Percentiles rank a stretch among this genome's conserved stretches.
These are phyloP conservation scores for Narthecium ossifragum DNA, from an alignment of 106 monocot species.

Conservation along the genomic window DNA sequence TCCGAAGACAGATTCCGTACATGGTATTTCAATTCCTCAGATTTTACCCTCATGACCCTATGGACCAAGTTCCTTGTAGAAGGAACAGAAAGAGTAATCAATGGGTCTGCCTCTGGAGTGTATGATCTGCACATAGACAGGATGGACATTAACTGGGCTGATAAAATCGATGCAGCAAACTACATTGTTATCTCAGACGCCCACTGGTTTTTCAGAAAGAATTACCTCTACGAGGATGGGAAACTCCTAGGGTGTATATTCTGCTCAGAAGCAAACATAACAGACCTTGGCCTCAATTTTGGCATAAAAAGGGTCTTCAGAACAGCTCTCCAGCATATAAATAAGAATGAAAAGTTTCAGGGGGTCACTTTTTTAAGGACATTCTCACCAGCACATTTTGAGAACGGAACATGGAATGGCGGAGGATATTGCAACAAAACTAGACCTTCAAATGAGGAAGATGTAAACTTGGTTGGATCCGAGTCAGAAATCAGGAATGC, in stretches of 20 bases:
- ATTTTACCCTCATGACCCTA: constrained; percentile 46
- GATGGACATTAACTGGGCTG: constrained; percentile 32
- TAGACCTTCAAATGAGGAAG: constrained; percentile 14
- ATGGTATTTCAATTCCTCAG: constrained; percentile 42
- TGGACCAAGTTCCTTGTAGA: constrained; percentile 51
- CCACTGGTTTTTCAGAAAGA: constrained; percentile 66
- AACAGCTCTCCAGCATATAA: constrained; percentile 30
- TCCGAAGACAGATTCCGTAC: constrained; percentile 30
- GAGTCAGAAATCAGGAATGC: constrained; percentile 28
- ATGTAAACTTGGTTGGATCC: constrained; percentile 8
- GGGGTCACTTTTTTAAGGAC: constrained; percentile 41
- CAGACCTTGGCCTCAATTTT: constrained; percentile 3
- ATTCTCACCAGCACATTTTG: constrained; percentile 64
- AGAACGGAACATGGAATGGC: constrained; percentile 47
- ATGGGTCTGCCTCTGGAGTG: constrained; percentile 25
- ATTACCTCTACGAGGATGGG: constrained; percentile 33
- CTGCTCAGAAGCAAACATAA: constrained; percentile 33
- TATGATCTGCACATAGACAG: constrained; percentile 49
- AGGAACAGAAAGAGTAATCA: constrained; percentile 26
- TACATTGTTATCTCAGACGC: constrained; percentile 41
- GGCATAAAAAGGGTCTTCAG: constrained; percentile 24
- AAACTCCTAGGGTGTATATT: constrained; percentile 42
- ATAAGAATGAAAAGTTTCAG: constrained; percentile 3
- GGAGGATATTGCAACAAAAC: constrained; percentile 63
- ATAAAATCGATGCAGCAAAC: constrained; percentile 24